phyloP scores from a whole-genome alignment of 2,329 filamentous ascomycete species.

The Diaporthe nobilis region DNA sequence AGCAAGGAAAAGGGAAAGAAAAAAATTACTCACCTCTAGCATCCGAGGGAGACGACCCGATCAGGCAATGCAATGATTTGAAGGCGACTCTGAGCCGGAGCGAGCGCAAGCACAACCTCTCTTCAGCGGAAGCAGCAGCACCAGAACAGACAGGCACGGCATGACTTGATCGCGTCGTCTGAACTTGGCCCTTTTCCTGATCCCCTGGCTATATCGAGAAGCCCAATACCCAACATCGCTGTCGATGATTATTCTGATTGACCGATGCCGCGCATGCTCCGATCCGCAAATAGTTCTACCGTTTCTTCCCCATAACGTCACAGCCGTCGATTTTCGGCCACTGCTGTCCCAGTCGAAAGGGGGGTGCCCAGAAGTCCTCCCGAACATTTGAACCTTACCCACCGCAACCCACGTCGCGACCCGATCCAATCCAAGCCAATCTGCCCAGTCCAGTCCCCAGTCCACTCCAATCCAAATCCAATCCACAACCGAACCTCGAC shows the following conservation, averaged over 20 bases:
- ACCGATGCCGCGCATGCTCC: constrained; percentile 34
- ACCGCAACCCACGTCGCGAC: constrained; percentile 31
- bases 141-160: background rate
- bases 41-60: background rate
- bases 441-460: constrained; percentile 24
- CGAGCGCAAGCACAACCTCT: background rate
- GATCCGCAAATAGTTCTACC: constrained; percentile 38
- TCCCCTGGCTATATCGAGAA: constrained; percentile 10
- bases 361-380: constrained; percentile 30
- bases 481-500: constrained; percentile 28
- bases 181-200: constrained; percentile 7
- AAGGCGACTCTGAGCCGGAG: background rate
- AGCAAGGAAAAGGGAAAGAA: too few species aligned
- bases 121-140: background rate
- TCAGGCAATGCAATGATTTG: background rate
- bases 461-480: constrained; percentile 27
- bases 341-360: constrained; percentile 36
- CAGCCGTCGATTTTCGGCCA: constrained; percentile 32
- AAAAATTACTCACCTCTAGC: background rate
- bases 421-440: constrained; percentile 35
- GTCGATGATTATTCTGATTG: constrained; percentile 32
- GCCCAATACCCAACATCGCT: constrained; percentile 31
- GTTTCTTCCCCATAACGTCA: constrained; percentile 41
- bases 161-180: constrained; percentile 31
- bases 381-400: constrained; percentile 34